Evolutionary conservation across 345 rosid genomes (phyloP), one percentile per base, ranked within the genome.

Genomic region (Adansonia digitata): DNA sequence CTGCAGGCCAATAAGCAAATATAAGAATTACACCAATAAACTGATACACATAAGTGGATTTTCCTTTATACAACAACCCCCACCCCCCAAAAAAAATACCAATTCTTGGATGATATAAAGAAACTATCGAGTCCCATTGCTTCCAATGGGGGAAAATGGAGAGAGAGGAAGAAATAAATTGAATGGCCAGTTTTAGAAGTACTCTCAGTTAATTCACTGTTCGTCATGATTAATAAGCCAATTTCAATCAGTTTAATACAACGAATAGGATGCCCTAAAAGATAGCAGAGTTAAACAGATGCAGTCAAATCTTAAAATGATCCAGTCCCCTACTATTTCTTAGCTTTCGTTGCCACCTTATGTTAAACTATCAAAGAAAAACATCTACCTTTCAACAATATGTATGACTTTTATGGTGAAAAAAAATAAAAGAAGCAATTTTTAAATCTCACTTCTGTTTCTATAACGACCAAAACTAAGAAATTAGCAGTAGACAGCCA

Each of bases 1-100:
- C 99, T 93, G 97, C 84, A 84, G 10, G 52, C 68, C 68, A 20
- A 13, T 45, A 79, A 64, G 20, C 39, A 69, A 48, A 67, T 24
- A n/a, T 69, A 34, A 75, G 45, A 34, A 53, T 61, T 52, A 7
- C 17, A 45, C 34, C 39, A n/a, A 64, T 4, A 13, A 20, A 63
- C 31, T 12, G 18, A 43, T 26, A 13, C 22, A 26, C 26, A 42
- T 1, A 27, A 68, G 20, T 42, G 27, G 1, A 39, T 37, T 64
- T 18, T 64, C 26, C 29, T n/a, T 39, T 15, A 61, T 10, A 75
- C 20, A 11, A 35, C 17, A 45, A 46, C 17, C 15, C 2, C 20
- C 9, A 26, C 17, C 14, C 8, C 17, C 15, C 1, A 20, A 22
- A 24, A 20, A 66, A 72, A 37, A 56, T 66, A 45, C 7, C 55